Evolutionary conservation across 1,284 basidiomycete genomes (phyloP).

Genomic region (Phlebopus sp.): DNA sequence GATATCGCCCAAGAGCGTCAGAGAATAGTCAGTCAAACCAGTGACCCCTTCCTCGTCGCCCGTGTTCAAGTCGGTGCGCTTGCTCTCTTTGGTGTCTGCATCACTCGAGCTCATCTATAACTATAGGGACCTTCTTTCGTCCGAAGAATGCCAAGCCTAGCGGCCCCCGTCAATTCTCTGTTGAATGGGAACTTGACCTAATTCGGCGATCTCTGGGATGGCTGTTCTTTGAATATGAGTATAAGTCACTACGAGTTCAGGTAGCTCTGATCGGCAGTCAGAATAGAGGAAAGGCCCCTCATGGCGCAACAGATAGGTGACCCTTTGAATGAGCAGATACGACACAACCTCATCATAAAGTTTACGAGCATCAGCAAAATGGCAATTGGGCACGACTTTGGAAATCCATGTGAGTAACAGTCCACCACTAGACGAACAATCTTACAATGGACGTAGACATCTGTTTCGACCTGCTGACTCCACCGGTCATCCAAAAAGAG

Average conservation of each 20-base stretch:
- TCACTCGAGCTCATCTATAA: neutral
- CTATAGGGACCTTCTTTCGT: slow-evolving; percentile 31
- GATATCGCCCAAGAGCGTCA: slow-evolving; percentile 54
- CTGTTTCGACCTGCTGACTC: slow-evolving; percentile 62
- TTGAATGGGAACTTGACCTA: slow-evolving; percentile 57
- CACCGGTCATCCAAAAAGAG: slow-evolving; percentile 58
- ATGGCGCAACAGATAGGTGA: slow-evolving; percentile 48
- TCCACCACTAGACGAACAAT: slow-evolving; percentile 5
- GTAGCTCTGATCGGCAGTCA: slow-evolving; percentile 32
- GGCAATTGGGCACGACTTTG: slow-evolving; percentile 53
- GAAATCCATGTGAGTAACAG: slow-evolving; percentile 37
- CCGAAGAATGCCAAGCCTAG: slow-evolving; percentile 30
- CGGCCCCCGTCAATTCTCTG: slow-evolving; percentile 54
- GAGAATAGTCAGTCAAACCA: slow-evolving; percentile 43
- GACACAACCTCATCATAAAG: slow-evolving; percentile 49
- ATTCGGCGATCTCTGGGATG: slow-evolving; percentile 44
- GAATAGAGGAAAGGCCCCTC: neutral
- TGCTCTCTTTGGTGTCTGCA: slow-evolving; percentile 7
- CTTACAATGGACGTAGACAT: slow-evolving; percentile 41
- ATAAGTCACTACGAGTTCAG: slow-evolving; percentile 59
- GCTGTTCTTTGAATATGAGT: slow-evolving; percentile 61
- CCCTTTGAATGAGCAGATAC: slow-evolving; percentile 46
- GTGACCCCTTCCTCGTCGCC: slow-evolving; percentile 49
- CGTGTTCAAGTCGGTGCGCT: slow-evolving; percentile 53
- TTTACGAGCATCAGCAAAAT: slow-evolving; percentile 60